Evolutionary conservation across 208 protist species (phyloP), one percentile per base, ranked within the genome.

Genomic region (Crithidia bombi): DNA sequence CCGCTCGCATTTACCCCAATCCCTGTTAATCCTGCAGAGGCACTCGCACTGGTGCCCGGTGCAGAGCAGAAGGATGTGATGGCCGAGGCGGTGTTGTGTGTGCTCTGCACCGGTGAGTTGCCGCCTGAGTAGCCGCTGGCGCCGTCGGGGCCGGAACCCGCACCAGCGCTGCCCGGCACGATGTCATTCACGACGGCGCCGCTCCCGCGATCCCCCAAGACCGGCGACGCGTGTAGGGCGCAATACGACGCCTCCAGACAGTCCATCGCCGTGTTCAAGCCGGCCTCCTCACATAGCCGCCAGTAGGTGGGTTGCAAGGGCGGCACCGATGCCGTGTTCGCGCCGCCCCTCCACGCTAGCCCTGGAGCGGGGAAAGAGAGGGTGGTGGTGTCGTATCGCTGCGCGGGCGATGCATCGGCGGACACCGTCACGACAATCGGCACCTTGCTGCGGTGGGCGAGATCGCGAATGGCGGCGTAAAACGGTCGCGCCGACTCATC

Each of bases 401-500:
- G 71, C 21, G 49, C 43, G 17, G 55, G 36, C 26, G 63, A 65
- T 12, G 74, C 26, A 41, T 79, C 56, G 12, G 82, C 78, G 12
- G 78, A 87, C n/a, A 88, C 83, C 0, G 87, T 93, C 17, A 95
- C 83, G 25, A 92, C 70, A 44, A 95, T 87, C 32, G 90, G 90
- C 4, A 92, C 82, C 44, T 93, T 91, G 69, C 87, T 93, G 54
- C 82, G 71, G 64, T 85, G 69, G 33, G 90, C 87, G 3, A 95
- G 56, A 51, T 93, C 86, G 44, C 86, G 81, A 36, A 95, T 86
- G 32, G 90, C 79, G 7, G 85, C 78, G 71, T 95, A 95, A 50
- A 95, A 89, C 5, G 87, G 61, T 35, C 81, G 75, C 44, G 79
- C 75, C 15, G 78, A 68, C 73, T 93, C 87, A 55, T 92, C 87